Conservation (phyloP, 768 basidiomycete genomes). For the Rhodotorula sphaerocarpa region DNA sequence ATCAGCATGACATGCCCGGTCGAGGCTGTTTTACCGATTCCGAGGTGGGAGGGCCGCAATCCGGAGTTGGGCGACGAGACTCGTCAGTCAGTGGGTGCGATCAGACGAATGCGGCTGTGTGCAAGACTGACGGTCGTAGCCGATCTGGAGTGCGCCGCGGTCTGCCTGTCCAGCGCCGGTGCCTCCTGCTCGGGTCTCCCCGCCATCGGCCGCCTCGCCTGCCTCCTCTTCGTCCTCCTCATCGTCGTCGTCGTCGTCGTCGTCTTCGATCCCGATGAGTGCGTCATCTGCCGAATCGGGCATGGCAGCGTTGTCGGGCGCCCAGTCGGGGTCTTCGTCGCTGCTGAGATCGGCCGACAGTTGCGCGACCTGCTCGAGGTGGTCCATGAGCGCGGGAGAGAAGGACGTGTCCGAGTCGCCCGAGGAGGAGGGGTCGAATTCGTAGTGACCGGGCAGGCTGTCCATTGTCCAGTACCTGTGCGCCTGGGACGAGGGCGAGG, state of each 20-base stretch:
- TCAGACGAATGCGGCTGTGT: too few species aligned
- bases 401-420: constrained; percentile 2
- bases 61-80: too few species aligned
- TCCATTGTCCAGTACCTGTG: too few species aligned
- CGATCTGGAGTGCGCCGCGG: constrained; percentile 7
- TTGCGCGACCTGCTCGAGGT: background rate
- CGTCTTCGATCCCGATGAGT: background rate
- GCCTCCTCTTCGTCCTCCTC: constrained; percentile 2
- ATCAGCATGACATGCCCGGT: constrained; percentile 9
- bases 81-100: too few species aligned
- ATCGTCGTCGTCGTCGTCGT: constrained; percentile 16
- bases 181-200: background rate
- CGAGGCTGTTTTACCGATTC: background rate
- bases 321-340: constrained; percentile 12
- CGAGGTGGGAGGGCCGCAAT: background rate
- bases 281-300: background rate
- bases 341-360: background rate
- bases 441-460: too few species aligned
- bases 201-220: background rate
- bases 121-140: constrained; percentile 13
- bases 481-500: too few species aligned
- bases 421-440: background rate
- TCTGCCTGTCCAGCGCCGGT: background rate
- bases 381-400: background rate
- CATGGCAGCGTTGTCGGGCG: background rate